Evolutionary conservation across 2,329 filamentous ascomycete genomes (phyloP).

Genomic region (Colletotrichum camelliae): DNA sequence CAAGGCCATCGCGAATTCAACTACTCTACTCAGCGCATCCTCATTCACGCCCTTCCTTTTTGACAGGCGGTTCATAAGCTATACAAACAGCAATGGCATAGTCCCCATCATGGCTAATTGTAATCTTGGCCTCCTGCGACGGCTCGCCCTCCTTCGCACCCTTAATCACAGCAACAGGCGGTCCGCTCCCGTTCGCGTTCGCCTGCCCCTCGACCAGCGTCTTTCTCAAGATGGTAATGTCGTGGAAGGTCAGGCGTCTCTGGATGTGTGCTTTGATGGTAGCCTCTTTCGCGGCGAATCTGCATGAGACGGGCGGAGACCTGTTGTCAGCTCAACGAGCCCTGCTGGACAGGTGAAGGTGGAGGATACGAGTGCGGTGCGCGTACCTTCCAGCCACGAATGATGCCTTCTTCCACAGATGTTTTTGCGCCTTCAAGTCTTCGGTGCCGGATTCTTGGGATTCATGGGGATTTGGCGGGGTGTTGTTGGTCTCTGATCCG

Average conservation of each 20-base stretch:
- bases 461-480: neutral
- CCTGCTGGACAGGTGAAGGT: neutral
- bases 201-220: constrained; percentile 25
- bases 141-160: constrained; percentile 29
- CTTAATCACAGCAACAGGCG: constrained; percentile 50
- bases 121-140: constrained; percentile 68
- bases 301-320: constrained; percentile 24
- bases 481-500: constrained; percentile 12
- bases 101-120: constrained; percentile 86
- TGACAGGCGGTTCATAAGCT: constrained; percentile 38
- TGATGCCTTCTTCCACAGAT: constrained; percentile 41
- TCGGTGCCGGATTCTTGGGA: neutral
- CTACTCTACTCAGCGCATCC: neutral
- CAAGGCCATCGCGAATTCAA: neutral
- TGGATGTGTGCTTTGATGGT: constrained; percentile 73
- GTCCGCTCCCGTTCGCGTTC: constrained; percentile 37
- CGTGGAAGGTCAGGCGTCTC: constrained; percentile 65
- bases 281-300: constrained; percentile 78
- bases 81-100: constrained; percentile 78
- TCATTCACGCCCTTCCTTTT: neutral
- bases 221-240: constrained; percentile 52
- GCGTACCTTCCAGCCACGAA: constrained; percentile 51
- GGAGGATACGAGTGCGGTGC: too few relatives aligned
- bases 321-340: neutral
- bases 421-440: constrained; percentile 17